These are phyloP conservation scores for Lichtheimia ramosa DNA, from an alignment of 371 early-diverging fungal species.

Conservation along the genomic window DNA sequence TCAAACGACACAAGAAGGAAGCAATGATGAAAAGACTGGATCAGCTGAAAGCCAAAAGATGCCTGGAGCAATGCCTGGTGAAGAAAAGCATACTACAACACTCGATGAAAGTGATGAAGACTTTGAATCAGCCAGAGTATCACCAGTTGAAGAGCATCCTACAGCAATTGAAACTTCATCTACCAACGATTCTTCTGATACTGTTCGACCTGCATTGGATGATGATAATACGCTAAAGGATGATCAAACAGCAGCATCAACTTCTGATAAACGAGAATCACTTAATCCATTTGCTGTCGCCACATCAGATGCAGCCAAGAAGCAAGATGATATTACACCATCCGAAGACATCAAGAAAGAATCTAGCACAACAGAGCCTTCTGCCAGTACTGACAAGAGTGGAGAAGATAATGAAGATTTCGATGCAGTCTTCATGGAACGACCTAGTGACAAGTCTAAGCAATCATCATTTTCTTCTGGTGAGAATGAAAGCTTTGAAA, in stretches of 20 bases:
- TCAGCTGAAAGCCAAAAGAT: too few species aligned
- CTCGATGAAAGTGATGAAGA: not conserved
- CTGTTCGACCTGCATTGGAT: too few species aligned
- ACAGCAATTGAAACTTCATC: not conserved
- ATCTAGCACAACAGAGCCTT: not conserved
- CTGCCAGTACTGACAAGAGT: not conserved
- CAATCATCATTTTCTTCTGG: constrained; percentile 6
- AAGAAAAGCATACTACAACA: not conserved
- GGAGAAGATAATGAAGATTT: not conserved
- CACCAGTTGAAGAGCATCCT: not conserved
- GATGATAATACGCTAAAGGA: not conserved
- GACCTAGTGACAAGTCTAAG: constrained; percentile 2
- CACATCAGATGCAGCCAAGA: not conserved
- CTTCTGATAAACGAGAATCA: not conserved
- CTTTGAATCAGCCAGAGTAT: not conserved
- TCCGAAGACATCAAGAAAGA: not conserved
- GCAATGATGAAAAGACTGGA: too few species aligned
- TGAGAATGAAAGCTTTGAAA: constrained; percentile 12
- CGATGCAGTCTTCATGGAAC: constrained; percentile 14
- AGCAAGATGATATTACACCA: not conserved
- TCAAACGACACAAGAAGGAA: too few species aligned
- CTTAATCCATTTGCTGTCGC: not conserved
- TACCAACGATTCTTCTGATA: too few species aligned
- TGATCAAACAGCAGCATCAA: not conserved
- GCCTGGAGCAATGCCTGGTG: too few species aligned